Percentiles rank a stretch among this genome's conserved stretches.
phyloP scores from a whole-genome alignment of 257 asterid genomes.

The Echium plantagineum region DNA sequence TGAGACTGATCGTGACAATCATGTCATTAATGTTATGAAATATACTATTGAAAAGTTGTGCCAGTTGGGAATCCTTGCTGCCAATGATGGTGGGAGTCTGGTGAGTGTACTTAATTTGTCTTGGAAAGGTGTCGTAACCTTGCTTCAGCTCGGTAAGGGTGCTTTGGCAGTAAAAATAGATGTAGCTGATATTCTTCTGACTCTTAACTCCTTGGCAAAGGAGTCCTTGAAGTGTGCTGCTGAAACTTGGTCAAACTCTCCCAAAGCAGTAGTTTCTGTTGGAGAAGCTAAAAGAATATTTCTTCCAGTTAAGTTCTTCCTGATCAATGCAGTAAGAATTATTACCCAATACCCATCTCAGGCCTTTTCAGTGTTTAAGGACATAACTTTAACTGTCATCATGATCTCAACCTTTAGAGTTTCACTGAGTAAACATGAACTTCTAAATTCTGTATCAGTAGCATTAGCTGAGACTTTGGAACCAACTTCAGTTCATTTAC shows the following conservation, averaged over 20 bases:
- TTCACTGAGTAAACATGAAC: conserved; percentile 49
- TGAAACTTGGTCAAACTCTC: conserved; percentile 55
- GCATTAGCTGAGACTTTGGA: conserved; percentile 64
- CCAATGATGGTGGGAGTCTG: conserved; percentile 85
- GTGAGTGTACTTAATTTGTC: conserved; percentile 75
- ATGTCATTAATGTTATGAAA: conserved; percentile 43
- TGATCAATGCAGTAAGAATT: conserved; percentile 87
- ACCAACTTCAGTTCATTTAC: conserved; percentile 79
- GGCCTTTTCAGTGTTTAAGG: conserved; percentile 60
- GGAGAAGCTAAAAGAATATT: conserved; percentile 81
- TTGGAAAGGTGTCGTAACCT: conserved; percentile 89
- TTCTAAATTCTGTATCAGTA: conserved; percentile 49
- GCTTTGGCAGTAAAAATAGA: conserved; percentile 67
- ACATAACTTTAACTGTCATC: conserved; percentile 51
- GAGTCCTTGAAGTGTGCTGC: conserved; percentile 68
- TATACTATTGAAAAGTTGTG: conserved; percentile 55
- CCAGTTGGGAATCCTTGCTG: conserved; percentile 82
- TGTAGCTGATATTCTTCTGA: conserved; percentile 46
- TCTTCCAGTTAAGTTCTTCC: conserved; percentile 84
- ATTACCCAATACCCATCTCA: conserved; percentile 68
- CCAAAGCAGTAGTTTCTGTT: conserved; percentile 36
- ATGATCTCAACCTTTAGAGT: conserved; percentile 59
- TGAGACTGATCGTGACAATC: conserved; percentile 36
- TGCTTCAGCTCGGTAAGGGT: conserved; percentile 89
- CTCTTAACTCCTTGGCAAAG: conserved; percentile 64